phyloP scores from a whole-genome alignment of 805 yeast genomes.

The Dipodascus albidus region DNA sequence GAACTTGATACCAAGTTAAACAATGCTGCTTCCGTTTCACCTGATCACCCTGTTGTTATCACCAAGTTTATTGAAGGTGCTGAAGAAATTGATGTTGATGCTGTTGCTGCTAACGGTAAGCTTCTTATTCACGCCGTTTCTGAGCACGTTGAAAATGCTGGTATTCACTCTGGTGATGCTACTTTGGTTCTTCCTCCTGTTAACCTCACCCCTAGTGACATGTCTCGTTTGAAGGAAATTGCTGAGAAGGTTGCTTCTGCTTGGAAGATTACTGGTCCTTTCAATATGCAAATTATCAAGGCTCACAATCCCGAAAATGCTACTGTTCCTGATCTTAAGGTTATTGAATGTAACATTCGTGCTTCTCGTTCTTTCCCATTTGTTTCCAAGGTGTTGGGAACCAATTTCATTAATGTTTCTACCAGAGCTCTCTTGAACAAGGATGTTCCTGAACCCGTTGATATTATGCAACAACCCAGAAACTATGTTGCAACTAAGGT shows the following conservation, averaged over 20 bases:
- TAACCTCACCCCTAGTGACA: slow-evolving; percentile 48
- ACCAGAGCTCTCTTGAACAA: slow-evolving; percentile 69
- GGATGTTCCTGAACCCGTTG: slow-evolving; percentile 65
- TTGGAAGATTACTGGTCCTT: slow-evolving; percentile 95
- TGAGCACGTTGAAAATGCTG: slow-evolving; percentile 97
- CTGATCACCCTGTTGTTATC: slow-evolving; percentile 95
- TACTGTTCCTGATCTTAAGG: slow-evolving; percentile 63
- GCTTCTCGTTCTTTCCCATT: slow-evolving; percentile 99
- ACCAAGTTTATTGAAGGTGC: slow-evolving; percentile 95
- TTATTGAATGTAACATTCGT: slow-evolving; percentile 96
- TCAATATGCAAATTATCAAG: slow-evolving; percentile 94
- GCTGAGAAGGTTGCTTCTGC: slow-evolving; percentile 92
- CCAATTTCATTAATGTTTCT: slow-evolving; percentile 90
- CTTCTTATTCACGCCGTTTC: slow-evolving; percentile 91
- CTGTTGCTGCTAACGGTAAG: slow-evolving; percentile 82
- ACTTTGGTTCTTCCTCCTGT: slow-evolving; percentile 92
- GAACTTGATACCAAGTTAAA: slow-evolving; percentile 77
- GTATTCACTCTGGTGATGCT: slow-evolving; percentile 98
- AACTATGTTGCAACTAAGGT: slow-evolving; percentile 92
- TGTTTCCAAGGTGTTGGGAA: slow-evolving; percentile 92
- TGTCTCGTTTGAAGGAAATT: slow-evolving; percentile 70
- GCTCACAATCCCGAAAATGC: slow-evolving; percentile 50
- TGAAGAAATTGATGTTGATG: slow-evolving; percentile 94
- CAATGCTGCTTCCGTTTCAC: slow-evolving; percentile 84
- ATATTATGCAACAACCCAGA: slow-evolving; percentile 68